Conservation (phyloP, 305 asterid genomes). For the Solanum aculeatissimum region DNA sequence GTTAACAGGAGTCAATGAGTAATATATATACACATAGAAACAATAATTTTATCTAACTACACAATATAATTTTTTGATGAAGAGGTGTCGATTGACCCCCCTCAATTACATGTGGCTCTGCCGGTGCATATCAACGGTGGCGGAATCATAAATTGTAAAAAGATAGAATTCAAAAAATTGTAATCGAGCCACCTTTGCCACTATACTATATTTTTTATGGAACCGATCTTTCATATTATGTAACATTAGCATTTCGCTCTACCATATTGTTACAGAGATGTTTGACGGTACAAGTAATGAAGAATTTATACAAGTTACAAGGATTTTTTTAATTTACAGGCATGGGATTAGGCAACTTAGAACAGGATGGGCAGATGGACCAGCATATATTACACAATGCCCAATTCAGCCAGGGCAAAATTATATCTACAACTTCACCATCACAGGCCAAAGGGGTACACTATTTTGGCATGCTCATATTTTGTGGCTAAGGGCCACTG, state of each 20-base stretch:
- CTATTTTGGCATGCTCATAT: slow-evolving; percentile 92
- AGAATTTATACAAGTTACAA: not conserved
- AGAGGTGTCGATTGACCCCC: too few relatives aligned
- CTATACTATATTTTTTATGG: not conserved
- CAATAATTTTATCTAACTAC: too few relatives aligned
- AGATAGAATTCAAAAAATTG: not conserved
- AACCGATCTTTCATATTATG: not conserved
- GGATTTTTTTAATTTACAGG: slow-evolving; percentile 18
- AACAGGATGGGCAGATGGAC: slow-evolving; percentile 98
- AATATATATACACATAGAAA: too few relatives aligned
- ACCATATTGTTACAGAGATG: not conserved
- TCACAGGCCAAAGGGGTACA: slow-evolving; percentile 93
- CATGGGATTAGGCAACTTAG: slow-evolving; percentile 79
- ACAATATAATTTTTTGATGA: too few relatives aligned
- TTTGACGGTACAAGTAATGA: not conserved
- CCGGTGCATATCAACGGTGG: not conserved
- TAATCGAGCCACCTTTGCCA: not conserved
- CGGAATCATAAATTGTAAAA: too few relatives aligned
- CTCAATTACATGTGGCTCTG: too few relatives aligned
- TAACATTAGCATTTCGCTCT: not conserved
- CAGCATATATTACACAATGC: slow-evolving; percentile 90
- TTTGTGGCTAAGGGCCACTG: slow-evolving; percentile 74
- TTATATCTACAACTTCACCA: slow-evolving; percentile 67
- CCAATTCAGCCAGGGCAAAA: slow-evolving; percentile 79
- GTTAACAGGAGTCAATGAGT: too few relatives aligned